phyloP scores from a whole-genome alignment of 345 rosid species.

The Hypericum androsaemum region DNA sequence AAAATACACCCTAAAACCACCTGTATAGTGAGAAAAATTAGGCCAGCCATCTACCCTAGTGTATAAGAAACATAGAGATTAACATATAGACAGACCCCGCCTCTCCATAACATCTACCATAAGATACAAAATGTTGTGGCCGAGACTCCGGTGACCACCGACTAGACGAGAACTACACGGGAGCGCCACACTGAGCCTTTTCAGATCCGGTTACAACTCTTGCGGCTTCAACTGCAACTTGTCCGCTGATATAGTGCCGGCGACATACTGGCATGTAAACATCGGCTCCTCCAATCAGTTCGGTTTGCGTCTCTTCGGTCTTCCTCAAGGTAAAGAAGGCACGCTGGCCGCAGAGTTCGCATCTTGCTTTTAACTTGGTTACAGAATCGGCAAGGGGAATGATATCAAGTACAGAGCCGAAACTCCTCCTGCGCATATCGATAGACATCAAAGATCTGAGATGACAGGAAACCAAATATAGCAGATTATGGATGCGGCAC shows the following conservation, averaged over 20 bases:
- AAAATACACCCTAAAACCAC: too few relatives aligned
- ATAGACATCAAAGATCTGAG: too few relatives aligned
- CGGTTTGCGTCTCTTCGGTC: slow-evolving; percentile 47
- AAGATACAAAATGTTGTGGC: too few relatives aligned
- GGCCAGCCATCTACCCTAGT: too few relatives aligned
- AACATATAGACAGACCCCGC: too few relatives aligned
- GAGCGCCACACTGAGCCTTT: slow-evolving; percentile 8
- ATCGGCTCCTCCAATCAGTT: slow-evolving; percentile 74
- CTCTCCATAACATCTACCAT: too few relatives aligned
- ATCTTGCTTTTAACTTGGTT: slow-evolving; percentile 65
- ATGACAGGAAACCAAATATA: neutral
- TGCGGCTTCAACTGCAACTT: slow-evolving; percentile 31
- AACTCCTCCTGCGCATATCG: slow-evolving; percentile 46
- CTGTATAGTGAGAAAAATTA: too few relatives aligned
- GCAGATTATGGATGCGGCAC: neutral
- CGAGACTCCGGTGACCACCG: too few relatives aligned
- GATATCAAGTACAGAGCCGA: slow-evolving; percentile 72
- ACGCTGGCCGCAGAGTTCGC: slow-evolving; percentile 71
- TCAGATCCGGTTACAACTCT: slow-evolving; percentile 21
- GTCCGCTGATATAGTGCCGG: slow-evolving; percentile 52
- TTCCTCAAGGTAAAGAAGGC: slow-evolving; percentile 78
- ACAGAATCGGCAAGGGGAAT: slow-evolving; percentile 78
- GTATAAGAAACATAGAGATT: too few relatives aligned
- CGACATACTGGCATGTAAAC: slow-evolving; percentile 91
- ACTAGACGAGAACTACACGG: too few relatives aligned